Percentiles rank a stretch among this genome's conserved stretches.
These are phyloP conservation scores for Chrysochromulina parva DNA, from an alignment of 78 protist genomes.

Conservation along the genomic window DNA sequence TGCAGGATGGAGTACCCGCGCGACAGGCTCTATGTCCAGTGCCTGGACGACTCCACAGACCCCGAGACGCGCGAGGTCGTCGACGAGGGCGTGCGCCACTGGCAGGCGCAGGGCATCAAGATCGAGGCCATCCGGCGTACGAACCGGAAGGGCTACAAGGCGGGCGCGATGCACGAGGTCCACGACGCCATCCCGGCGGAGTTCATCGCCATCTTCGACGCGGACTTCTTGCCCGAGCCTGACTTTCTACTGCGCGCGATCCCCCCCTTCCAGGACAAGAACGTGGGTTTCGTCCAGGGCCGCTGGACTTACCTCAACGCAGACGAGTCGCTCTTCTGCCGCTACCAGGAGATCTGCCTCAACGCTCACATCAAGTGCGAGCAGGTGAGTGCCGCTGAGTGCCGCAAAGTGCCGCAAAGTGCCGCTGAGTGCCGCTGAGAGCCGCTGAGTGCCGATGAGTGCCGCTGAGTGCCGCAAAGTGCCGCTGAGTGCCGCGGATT, in stretches of 20 bases:
- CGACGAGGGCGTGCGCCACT: background rate
- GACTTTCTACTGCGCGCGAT: background rate
- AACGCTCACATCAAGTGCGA: constrained; percentile 22
- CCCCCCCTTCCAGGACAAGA: background rate
- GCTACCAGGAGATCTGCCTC: background rate
- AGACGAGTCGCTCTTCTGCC: constrained; percentile 7
- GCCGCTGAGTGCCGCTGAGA: no score
- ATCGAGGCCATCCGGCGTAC: background rate
- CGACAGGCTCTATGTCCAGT: background rate
- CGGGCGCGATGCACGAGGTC: constrained; percentile 11
- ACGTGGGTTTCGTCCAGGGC: constrained; percentile 17
- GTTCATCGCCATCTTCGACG: constrained; percentile 31
- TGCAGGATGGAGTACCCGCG: constrained; percentile 18
- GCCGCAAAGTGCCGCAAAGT: no score
- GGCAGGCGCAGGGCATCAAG: background rate
- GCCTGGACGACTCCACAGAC: constrained; percentile 10
- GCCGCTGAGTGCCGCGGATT: no score
- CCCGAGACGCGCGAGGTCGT: background rate
- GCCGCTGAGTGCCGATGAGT: no score
- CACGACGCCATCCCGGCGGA: background rate
- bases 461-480: no score
- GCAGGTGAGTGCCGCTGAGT: background rate
- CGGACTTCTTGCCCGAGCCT: constrained; percentile 5
- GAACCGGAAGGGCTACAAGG: constrained; percentile 21
- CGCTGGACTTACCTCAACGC: constrained; percentile 21